Conservation (phyloP, 2,329 filamentous ascomycete species). For the Lachnellula hyalina region DNA sequence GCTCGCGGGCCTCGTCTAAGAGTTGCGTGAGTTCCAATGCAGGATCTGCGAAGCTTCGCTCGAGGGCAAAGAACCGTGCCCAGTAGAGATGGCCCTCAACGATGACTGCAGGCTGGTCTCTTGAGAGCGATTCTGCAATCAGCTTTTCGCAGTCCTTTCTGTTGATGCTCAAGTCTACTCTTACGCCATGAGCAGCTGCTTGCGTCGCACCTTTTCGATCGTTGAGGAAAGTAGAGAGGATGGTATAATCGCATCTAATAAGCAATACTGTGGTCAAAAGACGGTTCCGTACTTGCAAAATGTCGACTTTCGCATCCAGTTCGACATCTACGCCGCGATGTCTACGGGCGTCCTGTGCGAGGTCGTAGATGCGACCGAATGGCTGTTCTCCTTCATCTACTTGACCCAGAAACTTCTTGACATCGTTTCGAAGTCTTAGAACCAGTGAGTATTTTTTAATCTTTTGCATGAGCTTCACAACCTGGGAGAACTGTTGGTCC, state of each 20-base stretch:
- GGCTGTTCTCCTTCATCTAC: constrained; percentile 36
- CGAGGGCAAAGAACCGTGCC: constrained; percentile 21
- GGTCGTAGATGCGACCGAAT: constrained; percentile 32
- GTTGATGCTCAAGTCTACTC: constrained; percentile 20
- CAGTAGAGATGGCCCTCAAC: constrained; percentile 23
- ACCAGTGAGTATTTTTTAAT: constrained; percentile 24
- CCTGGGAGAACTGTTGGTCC: constrained; percentile 24
- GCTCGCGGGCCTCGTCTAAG: constrained; percentile 12
- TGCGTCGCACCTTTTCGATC: constrained; percentile 10
- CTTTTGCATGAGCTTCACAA: constrained; percentile 19
- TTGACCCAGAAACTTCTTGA: constrained; percentile 29
- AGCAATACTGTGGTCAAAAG: constrained; percentile 23
- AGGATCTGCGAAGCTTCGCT: constrained; percentile 16
- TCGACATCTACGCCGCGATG: constrained; percentile 21
- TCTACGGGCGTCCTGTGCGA: constrained; percentile 32
- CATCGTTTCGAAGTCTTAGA: constrained; percentile 26
- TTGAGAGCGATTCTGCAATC: constrained; percentile 18
- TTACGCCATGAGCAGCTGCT: constrained; percentile 5
- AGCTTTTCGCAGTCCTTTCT: constrained; percentile 23
- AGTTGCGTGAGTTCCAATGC: constrained; percentile 18
- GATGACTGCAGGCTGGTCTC: constrained; percentile 14
- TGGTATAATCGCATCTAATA: constrained; percentile 24
- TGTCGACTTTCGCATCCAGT: constrained; percentile 25
- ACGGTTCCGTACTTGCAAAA: constrained; percentile 34
- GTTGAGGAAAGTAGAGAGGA: constrained; percentile 20